A percentile compares a stretch with the other conserved stretches of the same genome.
These are phyloP conservation scores for Cylindricascospora bacillispora DNA, from an alignment of 1,139 yeast species.

Conservation along the genomic window DNA sequence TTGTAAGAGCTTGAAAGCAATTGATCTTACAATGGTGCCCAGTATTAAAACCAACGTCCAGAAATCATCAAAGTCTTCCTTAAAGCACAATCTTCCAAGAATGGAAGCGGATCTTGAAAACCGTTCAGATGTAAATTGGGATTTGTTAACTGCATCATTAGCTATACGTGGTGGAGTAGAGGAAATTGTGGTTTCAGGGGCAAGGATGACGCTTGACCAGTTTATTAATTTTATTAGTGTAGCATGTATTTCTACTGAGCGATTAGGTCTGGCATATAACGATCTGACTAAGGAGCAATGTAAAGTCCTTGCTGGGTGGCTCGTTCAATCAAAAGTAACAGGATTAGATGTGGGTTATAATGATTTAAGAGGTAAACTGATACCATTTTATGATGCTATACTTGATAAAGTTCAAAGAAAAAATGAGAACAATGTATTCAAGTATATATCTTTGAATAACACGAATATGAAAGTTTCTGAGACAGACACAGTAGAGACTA, in stretches of 20 bases:
- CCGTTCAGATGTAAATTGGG: slow-evolving; percentile 67
- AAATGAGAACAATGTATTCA: slow-evolving; percentile 23
- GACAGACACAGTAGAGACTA: slow-evolving; percentile 17
- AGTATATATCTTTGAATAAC: slow-evolving; percentile 40
- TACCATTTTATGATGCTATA: slow-evolving; percentile 36
- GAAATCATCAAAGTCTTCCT: slow-evolving; percentile 30
- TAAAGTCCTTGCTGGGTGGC: slow-evolving; percentile 40
- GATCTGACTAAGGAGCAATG: slow-evolving; percentile 41
- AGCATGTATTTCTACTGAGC: slow-evolving; percentile 36
- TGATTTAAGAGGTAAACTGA: slow-evolving; percentile 44
- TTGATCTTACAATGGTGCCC: slow-evolving; percentile 66
- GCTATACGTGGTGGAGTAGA: slow-evolving; percentile 63
- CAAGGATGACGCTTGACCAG: slow-evolving; percentile 43
- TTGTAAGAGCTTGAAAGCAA: slow-evolving; percentile 35
- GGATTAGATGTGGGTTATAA: slow-evolving; percentile 68
- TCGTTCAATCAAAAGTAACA: slow-evolving; percentile 22
- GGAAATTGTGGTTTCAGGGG: slow-evolving; percentile 59
- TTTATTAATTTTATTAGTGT: slow-evolving; percentile 46
- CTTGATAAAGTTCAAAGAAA: slow-evolving; percentile 17
- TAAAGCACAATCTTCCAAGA: slow-evolving; percentile 27
- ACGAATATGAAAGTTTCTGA: slow-evolving; percentile 33
- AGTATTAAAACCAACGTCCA: slow-evolving; percentile 44
- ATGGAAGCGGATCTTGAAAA: slow-evolving; percentile 49
- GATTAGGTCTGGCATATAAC: slow-evolving; percentile 61
- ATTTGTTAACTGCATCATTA: slow-evolving; percentile 52